A percentile compares a stretch with the other conserved stretches of the same genome.
phyloP scores from a whole-genome alignment of 164 flowering plant genomes.

The Warburgia ugandensis region DNA sequence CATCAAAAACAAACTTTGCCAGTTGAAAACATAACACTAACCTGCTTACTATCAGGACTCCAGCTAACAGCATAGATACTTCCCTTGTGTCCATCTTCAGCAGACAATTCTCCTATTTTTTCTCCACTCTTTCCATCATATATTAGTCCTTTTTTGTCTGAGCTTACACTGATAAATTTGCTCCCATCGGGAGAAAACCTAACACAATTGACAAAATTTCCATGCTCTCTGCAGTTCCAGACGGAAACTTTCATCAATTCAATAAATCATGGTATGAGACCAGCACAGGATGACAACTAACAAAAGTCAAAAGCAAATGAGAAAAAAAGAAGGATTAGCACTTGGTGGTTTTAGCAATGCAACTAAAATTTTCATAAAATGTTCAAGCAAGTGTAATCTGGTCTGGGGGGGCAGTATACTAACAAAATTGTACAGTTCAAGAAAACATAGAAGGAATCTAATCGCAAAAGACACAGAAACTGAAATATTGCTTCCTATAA shows the following conservation, averaged over 20 bases:
- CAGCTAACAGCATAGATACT: conserved; percentile 97
- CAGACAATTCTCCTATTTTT: conserved; percentile 69
- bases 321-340: background rate
- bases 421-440: too few species aligned
- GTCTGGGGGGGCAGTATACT: too few species aligned
- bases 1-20: background rate
- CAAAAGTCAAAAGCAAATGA: background rate
- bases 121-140: conserved; percentile 89
- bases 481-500: too few species aligned
- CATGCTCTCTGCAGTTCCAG: conserved; percentile 64
- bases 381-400: too few species aligned
- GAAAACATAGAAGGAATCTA: too few species aligned
- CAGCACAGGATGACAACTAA: too few species aligned
- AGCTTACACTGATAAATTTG: conserved; percentile 88
- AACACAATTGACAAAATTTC: conserved; percentile 90
- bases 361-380: too few species aligned
- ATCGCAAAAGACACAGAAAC: too few species aligned
- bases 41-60: conserved; percentile 91
- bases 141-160: conserved; percentile 84
- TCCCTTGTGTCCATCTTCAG: conserved; percentile 87
- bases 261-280: background rate
- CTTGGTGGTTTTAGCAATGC: too few species aligned
- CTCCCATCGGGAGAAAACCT: conserved; percentile 95
- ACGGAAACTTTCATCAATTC: conserved; percentile 1
- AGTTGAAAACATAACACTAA: conserved; percentile 5